These are phyloP conservation scores for Candida ipomoeae DNA, from an alignment of 805 yeast species.

Conservation along the genomic window DNA sequence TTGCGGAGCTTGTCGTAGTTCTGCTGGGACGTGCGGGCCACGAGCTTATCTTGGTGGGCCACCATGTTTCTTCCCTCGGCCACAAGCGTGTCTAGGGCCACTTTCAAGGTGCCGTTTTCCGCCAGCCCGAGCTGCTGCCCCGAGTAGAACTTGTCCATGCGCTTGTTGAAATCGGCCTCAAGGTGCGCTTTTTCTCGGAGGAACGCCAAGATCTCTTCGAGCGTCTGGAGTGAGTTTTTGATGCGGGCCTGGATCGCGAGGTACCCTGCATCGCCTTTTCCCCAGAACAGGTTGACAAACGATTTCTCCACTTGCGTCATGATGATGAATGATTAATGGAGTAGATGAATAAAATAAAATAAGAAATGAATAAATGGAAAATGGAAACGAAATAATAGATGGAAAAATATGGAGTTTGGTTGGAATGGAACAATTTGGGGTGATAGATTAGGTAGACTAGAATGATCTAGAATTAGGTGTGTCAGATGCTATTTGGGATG, in stretches of 20 bases:
- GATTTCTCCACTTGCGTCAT: slow-evolving; percentile 19
- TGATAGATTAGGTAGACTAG: no score
- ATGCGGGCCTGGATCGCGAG: slow-evolving; percentile 51
- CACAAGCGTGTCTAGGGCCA: slow-evolving; percentile 55
- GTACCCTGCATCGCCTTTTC: slow-evolving; percentile 66
- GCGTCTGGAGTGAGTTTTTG: slow-evolving; percentile 55
- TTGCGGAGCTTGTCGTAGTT: slow-evolving; percentile 47
- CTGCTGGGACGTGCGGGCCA: slow-evolving; percentile 46
- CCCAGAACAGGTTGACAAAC: slow-evolving; percentile 51
- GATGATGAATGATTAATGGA: not conserved
- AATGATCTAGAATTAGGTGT: no score
- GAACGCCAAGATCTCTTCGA: slow-evolving; percentile 32
- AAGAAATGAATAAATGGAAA: not conserved
- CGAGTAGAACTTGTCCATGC: slow-evolving; percentile 47
- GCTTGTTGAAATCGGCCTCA: slow-evolving; percentile 69
- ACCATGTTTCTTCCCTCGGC: slow-evolving; percentile 58
- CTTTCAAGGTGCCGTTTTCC: slow-evolving; percentile 57
- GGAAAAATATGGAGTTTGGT: no score
- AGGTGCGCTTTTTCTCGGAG: slow-evolving; percentile 47
- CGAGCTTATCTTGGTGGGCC: slow-evolving; percentile 51
- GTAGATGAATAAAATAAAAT: not conserved
- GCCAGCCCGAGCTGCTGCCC: slow-evolving; percentile 47
- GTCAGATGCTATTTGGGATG: no score
- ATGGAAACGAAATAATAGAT: no score
- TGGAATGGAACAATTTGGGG: no score